phyloP scores from a whole-genome alignment of 2,329 filamentous ascomycete species.

The Paecilomyces sp. region DNA sequence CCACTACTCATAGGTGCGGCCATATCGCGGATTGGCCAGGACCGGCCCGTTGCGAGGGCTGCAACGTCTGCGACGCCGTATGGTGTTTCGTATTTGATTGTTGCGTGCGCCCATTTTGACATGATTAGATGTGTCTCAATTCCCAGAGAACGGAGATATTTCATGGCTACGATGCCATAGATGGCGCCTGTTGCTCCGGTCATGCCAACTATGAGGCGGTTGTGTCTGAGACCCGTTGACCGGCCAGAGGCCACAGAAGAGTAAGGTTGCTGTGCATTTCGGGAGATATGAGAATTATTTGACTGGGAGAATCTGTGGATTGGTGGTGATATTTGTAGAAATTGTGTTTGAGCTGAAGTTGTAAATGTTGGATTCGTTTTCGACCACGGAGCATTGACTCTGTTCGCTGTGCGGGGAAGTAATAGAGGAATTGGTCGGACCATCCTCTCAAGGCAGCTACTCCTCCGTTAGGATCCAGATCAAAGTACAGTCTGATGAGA shows the following conservation, averaged over 20 bases:
- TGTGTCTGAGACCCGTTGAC: not conserved
- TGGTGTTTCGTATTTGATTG: slow-evolving; percentile 13
- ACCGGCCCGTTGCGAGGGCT: slow-evolving; percentile 4
- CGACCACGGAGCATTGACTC: not conserved
- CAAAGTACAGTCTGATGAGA: not conserved
- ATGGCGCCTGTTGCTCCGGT: slow-evolving; percentile 25
- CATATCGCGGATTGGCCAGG: slow-evolving; percentile 16
- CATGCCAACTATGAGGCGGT: slow-evolving; percentile 17
- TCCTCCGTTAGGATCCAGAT: not conserved
- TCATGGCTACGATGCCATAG: slow-evolving; percentile 18
- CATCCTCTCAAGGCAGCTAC: not conserved
- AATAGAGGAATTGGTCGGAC: not conserved
- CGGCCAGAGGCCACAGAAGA: not conserved
- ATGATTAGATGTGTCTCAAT: slow-evolving; percentile 21
- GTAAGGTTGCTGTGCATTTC: not conserved
- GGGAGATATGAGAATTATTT: not conserved
- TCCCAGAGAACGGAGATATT: slow-evolving; percentile 12
- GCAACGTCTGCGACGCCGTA: slow-evolving; percentile 4
- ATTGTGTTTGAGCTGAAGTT: not conserved
- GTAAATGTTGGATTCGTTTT: not conserved
- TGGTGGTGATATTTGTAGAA: not conserved
- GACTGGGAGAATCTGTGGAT: not conserved
- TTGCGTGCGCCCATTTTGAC: slow-evolving; percentile 21
- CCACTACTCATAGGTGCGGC: slow-evolving; percentile 16
- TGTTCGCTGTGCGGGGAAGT: not conserved